phyloP scores from a whole-genome alignment of 257 asterid genomes.

The Thymus mandschuricus region DNA sequence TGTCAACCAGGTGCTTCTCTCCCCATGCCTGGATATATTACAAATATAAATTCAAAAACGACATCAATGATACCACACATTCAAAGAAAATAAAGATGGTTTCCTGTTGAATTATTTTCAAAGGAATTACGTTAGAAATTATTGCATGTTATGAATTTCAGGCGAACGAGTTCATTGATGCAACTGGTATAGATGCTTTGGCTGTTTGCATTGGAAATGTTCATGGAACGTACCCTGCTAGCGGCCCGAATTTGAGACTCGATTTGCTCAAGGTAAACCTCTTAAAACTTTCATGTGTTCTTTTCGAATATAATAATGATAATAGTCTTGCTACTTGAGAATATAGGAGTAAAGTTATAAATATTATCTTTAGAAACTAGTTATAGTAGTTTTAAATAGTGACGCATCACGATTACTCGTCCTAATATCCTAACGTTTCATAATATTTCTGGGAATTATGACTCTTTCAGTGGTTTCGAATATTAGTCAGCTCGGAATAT shows the following conservation, averaged over 20 bases:
- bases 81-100: conserved; percentile 3
- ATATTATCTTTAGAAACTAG: too few relatives aligned
- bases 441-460: not conserved
- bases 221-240: conserved; percentile 89
- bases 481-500: not conserved
- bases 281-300: conserved; percentile 21
- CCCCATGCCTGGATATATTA: not conserved
- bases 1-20: conserved; percentile 63
- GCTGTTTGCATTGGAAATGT: conserved; percentile 98
- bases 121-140: conserved; percentile 19
- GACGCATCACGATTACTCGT: not conserved
- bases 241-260: conserved; percentile 87
- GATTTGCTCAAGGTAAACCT: conserved; percentile 85
- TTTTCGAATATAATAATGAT: not conserved
- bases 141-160: conserved; percentile 43
- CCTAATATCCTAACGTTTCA: not conserved
- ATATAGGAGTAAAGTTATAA: too few relatives aligned
- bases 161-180: conserved; percentile 90
- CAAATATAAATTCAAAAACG: not conserved
- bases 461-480: not conserved
- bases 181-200: conserved; percentile 89
- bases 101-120: conserved; percentile 12
- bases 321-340: not conserved
- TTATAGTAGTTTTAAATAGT: too few relatives aligned
- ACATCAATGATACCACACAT: not conserved